A percentile compares a stretch with the other conserved stretches of the same genome.
Conservation (phyloP, 2,329 filamentous ascomycete species). For the Huntiella moniliformis region DNA sequence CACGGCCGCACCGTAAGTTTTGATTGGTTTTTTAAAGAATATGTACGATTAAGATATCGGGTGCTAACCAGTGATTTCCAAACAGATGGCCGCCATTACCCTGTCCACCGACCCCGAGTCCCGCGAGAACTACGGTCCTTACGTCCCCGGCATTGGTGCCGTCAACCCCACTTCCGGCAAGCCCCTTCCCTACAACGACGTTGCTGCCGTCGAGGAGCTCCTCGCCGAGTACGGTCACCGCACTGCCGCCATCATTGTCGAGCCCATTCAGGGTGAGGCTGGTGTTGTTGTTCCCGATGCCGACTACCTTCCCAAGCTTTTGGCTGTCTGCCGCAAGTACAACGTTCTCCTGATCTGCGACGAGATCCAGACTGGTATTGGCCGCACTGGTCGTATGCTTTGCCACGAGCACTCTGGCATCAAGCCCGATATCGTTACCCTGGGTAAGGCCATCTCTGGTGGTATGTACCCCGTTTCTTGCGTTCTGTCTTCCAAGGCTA, state of each 20-base stretch:
- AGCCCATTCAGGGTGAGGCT: constrained; percentile 94
- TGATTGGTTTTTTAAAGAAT: not conserved
- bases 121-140: constrained; percentile 90
- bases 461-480: constrained; percentile 98
- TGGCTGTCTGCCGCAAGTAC: constrained; percentile 80
- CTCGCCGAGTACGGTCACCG: constrained; percentile 66
- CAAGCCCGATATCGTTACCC: constrained; percentile 83
- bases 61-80: constrained; percentile 7
- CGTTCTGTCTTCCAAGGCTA: constrained; percentile 69
- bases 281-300: constrained; percentile 90
- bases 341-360: constrained; percentile 94
- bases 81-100: constrained; percentile 77
- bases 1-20: constrained; percentile 73
- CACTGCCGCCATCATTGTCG: constrained; percentile 81
- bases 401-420: constrained; percentile 90
- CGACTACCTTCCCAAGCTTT: constrained; percentile 63
- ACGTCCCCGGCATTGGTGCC: constrained; percentile 74
- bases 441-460: constrained; percentile 94
- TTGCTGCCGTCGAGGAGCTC: constrained; percentile 58
- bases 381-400: constrained; percentile 80
- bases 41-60: not conserved
- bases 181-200: constrained; percentile 70
- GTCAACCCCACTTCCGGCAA: constrained; percentile 53
- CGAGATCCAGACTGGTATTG: constrained; percentile 96
- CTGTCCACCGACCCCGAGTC: constrained; percentile 92